phyloP scores from a whole-genome alignment of 1,139 yeast genomes.

The Geotrichum klebahnii region DNA sequence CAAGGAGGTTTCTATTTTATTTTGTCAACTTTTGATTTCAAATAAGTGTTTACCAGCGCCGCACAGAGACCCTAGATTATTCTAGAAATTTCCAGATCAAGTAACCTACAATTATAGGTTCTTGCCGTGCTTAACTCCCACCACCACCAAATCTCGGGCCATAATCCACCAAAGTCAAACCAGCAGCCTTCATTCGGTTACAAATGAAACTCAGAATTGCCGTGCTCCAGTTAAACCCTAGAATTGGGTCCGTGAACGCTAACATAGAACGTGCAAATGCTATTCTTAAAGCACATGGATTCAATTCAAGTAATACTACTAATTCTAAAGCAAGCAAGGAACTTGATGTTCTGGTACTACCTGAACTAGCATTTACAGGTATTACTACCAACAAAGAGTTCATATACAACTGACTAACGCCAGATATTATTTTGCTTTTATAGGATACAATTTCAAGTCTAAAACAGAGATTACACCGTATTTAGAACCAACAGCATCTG shows the following conservation, averaged over 20 bases:
- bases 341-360: constrained; percentile 59
- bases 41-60: background rate
- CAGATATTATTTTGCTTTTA: too few relatives aligned
- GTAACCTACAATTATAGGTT: too few relatives aligned
- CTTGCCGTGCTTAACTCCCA: too few relatives aligned
- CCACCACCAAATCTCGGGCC: too few relatives aligned
- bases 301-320: background rate
- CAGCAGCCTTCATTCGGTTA: too few relatives aligned
- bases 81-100: background rate
- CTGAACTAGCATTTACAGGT: constrained; percentile 78
- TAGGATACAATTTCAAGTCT: constrained; percentile 60
- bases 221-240: constrained; percentile 64
- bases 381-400: background rate
- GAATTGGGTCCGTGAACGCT: constrained; percentile 54
- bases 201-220: constrained; percentile 51
- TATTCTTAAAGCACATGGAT: constrained; percentile 36
- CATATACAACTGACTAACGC: too few relatives aligned
- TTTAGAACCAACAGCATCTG: constrained; percentile 47
- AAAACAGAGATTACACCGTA: constrained; percentile 55
- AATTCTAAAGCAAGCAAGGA: too few relatives aligned
- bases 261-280: constrained; percentile 50
- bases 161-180: background rate
- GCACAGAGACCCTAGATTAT: background rate
- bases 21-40: background rate
- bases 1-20: background rate